Evolutionary conservation across 2,329 filamentous ascomycete genomes (phyloP), one percentile per base, ranked within the genome.

Genomic region (Leptographium flavum): DNA sequence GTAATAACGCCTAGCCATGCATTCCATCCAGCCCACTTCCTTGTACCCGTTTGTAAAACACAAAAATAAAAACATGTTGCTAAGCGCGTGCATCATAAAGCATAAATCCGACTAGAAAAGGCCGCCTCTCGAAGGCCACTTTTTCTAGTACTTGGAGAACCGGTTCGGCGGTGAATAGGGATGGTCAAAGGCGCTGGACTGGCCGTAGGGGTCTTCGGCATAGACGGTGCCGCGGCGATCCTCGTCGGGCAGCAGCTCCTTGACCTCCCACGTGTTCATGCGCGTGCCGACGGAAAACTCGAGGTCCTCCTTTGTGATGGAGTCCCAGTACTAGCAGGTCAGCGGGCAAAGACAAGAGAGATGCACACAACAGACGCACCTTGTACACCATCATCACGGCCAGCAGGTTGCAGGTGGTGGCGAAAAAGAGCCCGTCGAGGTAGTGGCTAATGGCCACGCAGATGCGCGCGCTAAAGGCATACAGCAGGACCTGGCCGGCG

Each of bases 321-420:
- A 95, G 60, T 98, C 92, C 92, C 92, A 98, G 70, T 94, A 98
- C 87, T 92, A 54, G 5, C n/a, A 13, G 38, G 42, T 19, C 49
- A 37, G 15, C n/a, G n/a, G n/a, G n/a, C n/a, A 40, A 10, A 44
- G 27, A 9, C 9, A 4, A 11, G 4, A 8, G n/a, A 37, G 35
- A 30, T 35, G 42, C n/a, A n/a, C n/a, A n/a, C n/a, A n/a, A 15
- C 46, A 32, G 19, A 56, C 64, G 44, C 64, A 73, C 87, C 82
- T 98, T 98, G 74, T 98, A 98, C 32, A 98, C 81, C 92, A 96
- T 98, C 92, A 98, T 98, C 49, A 98, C 90, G 13, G 81, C 87
- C 37, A 98, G 69, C 38, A 98, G 66, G 59, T 98, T 98, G 69
- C 87, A 92, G 45, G 90, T 80, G 0, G 90, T 95, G 5, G 87